A percentile compares a stretch with the other conserved stretches of the same genome.
These are phyloP conservation scores for Xylaria scruposa DNA, from an alignment of 495 filamentous ascomycete genomes.

Conservation along the genomic window DNA sequence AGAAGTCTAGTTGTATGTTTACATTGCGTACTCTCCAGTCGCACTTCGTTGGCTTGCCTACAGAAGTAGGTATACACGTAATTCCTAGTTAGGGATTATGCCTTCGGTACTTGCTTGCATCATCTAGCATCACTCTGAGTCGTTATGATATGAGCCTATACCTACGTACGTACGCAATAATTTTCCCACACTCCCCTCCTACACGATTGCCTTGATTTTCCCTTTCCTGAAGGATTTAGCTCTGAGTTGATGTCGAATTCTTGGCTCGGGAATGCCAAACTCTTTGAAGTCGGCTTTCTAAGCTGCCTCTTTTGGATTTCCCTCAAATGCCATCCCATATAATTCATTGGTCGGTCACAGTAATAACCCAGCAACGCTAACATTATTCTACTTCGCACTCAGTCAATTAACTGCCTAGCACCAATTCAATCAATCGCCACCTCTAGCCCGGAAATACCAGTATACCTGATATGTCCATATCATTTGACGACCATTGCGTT, in stretches of 20 bases:
- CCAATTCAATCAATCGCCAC: background rate
- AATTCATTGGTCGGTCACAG: background rate
- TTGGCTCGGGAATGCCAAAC: constrained; percentile 3
- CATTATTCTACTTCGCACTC: background rate
- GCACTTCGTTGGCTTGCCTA: too few relatives aligned
- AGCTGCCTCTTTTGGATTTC: background rate
- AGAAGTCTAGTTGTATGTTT: background rate
- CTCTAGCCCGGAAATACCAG: background rate
- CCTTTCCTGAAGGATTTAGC: background rate
- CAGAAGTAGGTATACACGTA: background rate
- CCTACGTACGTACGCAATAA: background rate
- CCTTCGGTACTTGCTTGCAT: background rate
- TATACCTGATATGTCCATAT: background rate
- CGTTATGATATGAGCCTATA: background rate
- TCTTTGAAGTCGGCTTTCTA: background rate
- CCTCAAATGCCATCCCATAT: background rate
- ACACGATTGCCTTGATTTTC: background rate
- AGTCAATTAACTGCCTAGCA: background rate
- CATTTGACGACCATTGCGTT: background rate
- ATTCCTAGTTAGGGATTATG: background rate
- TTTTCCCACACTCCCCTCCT: background rate
- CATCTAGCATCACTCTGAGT: background rate
- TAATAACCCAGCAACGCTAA: too few relatives aligned
- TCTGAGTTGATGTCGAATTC: background rate
- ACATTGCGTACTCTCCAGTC: background rate